Percentiles rank a stretch among this genome's conserved stretches.
These are phyloP conservation scores for Linderniella brevidens DNA, from an alignment of 257 asterid genomes.

Conservation along the genomic window DNA sequence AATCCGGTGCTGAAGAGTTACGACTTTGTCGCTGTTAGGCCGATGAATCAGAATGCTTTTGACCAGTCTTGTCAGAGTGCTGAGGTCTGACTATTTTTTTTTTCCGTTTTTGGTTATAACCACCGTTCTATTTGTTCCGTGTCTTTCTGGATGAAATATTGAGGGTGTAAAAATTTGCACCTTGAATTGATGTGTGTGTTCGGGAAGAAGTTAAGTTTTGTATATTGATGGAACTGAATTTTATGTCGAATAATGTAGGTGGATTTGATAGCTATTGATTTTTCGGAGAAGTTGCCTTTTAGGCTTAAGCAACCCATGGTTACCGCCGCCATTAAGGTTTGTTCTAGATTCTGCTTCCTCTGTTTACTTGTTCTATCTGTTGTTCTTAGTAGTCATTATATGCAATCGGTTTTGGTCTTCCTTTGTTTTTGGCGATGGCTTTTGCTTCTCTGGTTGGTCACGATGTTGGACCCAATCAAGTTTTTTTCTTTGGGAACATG, in stretches of 20 bases:
- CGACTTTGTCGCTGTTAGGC: conserved; percentile 64
- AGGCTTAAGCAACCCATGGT: conserved; percentile 70
- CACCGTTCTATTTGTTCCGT: too few species aligned
- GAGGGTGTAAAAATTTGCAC: too few species aligned
- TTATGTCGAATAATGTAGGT: conserved; percentile 26
- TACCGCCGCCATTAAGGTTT: conserved; percentile 76
- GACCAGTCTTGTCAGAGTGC: conserved; percentile 70
- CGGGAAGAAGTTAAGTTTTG: background rate
- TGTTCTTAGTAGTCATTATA: background rate
- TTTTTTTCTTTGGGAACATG: too few species aligned
- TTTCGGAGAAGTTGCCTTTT: conserved; percentile 58
- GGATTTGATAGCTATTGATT: conserved; percentile 75
- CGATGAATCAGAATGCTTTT: conserved; percentile 49
- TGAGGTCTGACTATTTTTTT: conserved; percentile 33
- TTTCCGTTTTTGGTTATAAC: too few species aligned
- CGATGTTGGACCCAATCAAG: too few species aligned
- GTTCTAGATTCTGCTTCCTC: conserved; percentile 4
- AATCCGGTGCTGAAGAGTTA: conserved; percentile 59
- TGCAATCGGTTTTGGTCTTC: background rate
- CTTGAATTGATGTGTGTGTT: conserved; percentile 2
- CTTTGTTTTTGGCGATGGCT: too few species aligned
- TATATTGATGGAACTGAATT: background rate
- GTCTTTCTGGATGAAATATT: too few species aligned
- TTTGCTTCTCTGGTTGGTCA: too few species aligned
- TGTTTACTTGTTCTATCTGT: conserved; percentile 1